These are phyloP conservation scores for Neostapfia colusana DNA, from an alignment of 176 grass and related monocot species.

Conservation along the genomic window DNA sequence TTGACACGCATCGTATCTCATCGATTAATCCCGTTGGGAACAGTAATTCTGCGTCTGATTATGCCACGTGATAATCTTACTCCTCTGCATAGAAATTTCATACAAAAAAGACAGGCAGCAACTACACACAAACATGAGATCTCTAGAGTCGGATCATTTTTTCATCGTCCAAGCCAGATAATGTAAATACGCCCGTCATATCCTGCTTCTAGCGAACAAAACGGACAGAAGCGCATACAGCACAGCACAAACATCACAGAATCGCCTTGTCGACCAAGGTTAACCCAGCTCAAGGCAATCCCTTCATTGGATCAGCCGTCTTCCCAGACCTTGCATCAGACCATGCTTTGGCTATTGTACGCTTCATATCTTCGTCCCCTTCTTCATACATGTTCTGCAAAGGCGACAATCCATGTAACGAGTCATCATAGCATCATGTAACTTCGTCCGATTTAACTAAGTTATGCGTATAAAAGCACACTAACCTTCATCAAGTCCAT, in stretches of 20 bases:
- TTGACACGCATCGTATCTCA: too few relatives aligned
- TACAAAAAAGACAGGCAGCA: too few relatives aligned
- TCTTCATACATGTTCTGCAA: constrained; percentile 78
- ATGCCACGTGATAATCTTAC: too few relatives aligned
- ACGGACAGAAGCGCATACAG: not conserved
- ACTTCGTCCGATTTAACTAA: not conserved
- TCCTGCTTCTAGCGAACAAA: not conserved
- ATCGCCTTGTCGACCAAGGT: not conserved
- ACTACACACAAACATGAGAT: not conserved
- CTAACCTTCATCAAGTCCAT: constrained; percentile 97
- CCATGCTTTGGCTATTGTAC: constrained; percentile 76
- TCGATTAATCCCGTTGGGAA: too few relatives aligned
- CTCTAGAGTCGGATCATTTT: not conserved
- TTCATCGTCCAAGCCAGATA: not conserved
- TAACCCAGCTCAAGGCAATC: constrained; percentile 43
- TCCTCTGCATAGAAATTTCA: too few relatives aligned
- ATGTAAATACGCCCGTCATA: not conserved
- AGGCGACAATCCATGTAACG: not conserved
- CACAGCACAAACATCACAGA: not conserved
- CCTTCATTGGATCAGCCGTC: constrained; percentile 50
- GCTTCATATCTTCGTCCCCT: constrained; percentile 84
- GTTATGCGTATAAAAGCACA: not conserved
- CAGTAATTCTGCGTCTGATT: too few relatives aligned
- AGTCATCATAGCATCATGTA: not conserved
- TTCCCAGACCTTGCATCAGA: constrained; percentile 78